Evolutionary conservation across 352 stramenopile species (phyloP), one percentile per base, ranked within the genome.

Genomic region (Phytophthora constricta): DNA sequence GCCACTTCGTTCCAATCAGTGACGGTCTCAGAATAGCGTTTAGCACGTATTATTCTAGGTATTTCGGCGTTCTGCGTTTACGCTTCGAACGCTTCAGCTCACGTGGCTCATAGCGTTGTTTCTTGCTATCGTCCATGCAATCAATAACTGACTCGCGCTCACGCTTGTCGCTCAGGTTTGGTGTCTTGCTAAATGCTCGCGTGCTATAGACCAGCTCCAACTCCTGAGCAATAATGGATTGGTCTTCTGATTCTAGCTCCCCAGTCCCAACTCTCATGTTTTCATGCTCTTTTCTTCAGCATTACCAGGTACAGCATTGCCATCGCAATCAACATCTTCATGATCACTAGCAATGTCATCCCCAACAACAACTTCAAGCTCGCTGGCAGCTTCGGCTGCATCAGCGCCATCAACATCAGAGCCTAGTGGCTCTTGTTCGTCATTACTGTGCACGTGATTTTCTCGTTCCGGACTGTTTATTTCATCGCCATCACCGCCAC

Each of bases 1-100:
- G 42, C 43, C 45, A 62, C 25, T 22, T 54, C 17, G 17, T 47
- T 1, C n/a, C 43, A 17, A 23, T 10, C 13, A 20, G 3, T 2
- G 41, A 46, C 28, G 54, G 54, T n/a, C 37, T 13, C 27, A 62
- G 16, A 0, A 20, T 55, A 4, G 45, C 43, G 22, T 62, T 55
- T 2, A 62, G 2, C 8, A 55, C 28, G 37, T 62, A 62, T 19
- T 62, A 19, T 19, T 62, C 55, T n/a, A 62, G 19, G 11, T 62
- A 55, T 13, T 55, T 62, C 1, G 45, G 43, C n/a, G 17, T 17
- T 19, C 37, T 45, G 17, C 16, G 37, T 14, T 45, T 14, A 20
- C 37, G 37, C 11, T 55, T 62, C 1, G 45, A 28, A 42, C 28
- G n/a, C 17, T 62, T 62, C 8, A 34, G 14, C 20, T 55, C 43